Conservation (phyloP, 768 basidiomycete species). For the Terana coerulea region DNA sequence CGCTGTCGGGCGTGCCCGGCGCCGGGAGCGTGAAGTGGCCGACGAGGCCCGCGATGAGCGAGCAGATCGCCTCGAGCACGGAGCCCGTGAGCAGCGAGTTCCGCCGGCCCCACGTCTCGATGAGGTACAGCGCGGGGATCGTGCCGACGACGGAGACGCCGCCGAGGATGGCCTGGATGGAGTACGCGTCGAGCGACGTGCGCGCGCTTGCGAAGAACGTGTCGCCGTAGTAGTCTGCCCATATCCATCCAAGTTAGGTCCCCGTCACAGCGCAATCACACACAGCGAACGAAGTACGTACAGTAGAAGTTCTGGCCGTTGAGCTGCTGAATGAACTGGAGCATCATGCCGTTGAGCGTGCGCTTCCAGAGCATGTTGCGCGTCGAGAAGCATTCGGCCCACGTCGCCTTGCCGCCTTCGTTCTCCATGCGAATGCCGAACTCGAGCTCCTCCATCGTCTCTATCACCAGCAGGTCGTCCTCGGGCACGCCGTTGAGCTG, state of each 20-base stretch:
- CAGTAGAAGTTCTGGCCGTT: slow-evolving; percentile 83
- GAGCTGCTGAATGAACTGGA: slow-evolving; percentile 77
- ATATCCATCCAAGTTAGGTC: background rate
- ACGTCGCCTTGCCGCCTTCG: slow-evolving; percentile 75
- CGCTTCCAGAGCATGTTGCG: slow-evolving; percentile 68
- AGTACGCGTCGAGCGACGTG: slow-evolving; percentile 62
- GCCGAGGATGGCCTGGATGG: slow-evolving; percentile 75
- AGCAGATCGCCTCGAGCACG: slow-evolving; percentile 53
- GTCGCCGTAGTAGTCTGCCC: slow-evolving; percentile 73
- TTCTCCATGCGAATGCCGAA: slow-evolving; percentile 69
- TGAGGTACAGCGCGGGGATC: slow-evolving; percentile 64
- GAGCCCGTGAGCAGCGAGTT: slow-evolving; percentile 65
- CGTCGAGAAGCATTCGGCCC: slow-evolving; percentile 74
- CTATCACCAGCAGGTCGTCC: slow-evolving; percentile 56
- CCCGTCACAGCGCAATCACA: background rate
- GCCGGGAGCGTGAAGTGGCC: slow-evolving; percentile 67
- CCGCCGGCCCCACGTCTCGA: slow-evolving; percentile 74
- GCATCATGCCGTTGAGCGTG: slow-evolving; percentile 77
- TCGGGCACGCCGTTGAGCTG: slow-evolving; percentile 58
- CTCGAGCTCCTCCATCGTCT: slow-evolving; percentile 60
- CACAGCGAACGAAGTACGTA: slow-evolving; percentile 36
- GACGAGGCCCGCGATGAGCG: slow-evolving; percentile 65
- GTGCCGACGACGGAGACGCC: slow-evolving; percentile 71
- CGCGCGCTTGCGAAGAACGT: slow-evolving; percentile 78
- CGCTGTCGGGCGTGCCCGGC: slow-evolving; percentile 35